Evolutionary conservation across 2,329 filamentous ascomycete genomes (phyloP), one percentile per base, ranked within the genome.

Genomic region (Xylaria sp.): DNA sequence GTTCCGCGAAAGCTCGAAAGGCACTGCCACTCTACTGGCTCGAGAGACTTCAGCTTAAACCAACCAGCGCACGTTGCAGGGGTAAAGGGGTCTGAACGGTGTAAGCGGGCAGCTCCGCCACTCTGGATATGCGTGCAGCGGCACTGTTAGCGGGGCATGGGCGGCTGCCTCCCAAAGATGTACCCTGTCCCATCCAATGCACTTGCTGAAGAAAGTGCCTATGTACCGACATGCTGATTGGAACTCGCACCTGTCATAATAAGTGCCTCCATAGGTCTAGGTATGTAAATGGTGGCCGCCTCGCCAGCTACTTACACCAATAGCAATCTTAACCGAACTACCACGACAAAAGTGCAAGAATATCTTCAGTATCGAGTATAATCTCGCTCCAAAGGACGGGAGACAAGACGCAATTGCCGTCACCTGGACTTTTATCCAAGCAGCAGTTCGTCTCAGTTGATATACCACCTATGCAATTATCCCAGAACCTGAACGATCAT

Each of bases 91-190:
- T 12, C n/a, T 8, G 13, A 13, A 12, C 25, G 12, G 50, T 52
- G 50, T 32, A 28, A 39, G 12, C 50, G 50, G 55, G 37, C 18
- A 61, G 51, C 66, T 69, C 62, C 62, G 66, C 66, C 66, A 69
- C 66, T 28, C 48, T 37, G 23, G 39, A 61, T 37, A 55, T 57
- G 48, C 63, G n/a, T 10, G 41, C 41, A n/a, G 56, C 50, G 56
- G 32, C 20, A 57, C 20, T 41, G 54, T 23, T 41, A 41, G 54
- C n/a, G 20, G 54, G 12, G 41, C 18, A 41, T 37, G 6, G 34
- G 34, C 7, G 37, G 34, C 54, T 57, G 28, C 18, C 46, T 23
- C 20, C 18, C 20, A n/a, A 7, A 55, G 32, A 37, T 32, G 34
- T n/a, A n/a, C n/a, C n/a, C 28, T 28, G 28, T 28, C 28, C 28